A percentile compares a stretch with the other conserved stretches of the same genome.
Evolutionary conservation across 164 flowering plant species (phyloP).

Genomic region (Tetracentron sinense): DNA sequence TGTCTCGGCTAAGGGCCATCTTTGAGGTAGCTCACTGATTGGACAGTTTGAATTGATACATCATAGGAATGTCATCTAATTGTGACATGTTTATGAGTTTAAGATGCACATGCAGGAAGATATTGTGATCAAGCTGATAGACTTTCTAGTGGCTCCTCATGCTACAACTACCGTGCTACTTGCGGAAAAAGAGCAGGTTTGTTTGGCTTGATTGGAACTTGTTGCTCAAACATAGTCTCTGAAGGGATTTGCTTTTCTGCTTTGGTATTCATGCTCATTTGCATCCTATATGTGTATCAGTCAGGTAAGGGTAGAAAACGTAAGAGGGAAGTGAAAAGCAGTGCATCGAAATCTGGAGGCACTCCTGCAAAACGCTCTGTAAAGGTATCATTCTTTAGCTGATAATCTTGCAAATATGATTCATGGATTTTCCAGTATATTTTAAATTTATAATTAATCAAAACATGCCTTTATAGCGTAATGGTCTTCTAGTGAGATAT

Average conservation of each 20-base stretch:
- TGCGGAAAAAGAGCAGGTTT: conserved; percentile 78
- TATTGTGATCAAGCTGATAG: conserved; percentile 61
- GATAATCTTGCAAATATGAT: not conserved
- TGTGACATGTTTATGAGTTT: too few relatives aligned
- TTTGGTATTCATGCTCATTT: too few relatives aligned
- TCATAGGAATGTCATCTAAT: too few relatives aligned
- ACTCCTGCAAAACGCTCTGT: conserved; percentile 43
- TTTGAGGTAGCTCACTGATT: not conserved
- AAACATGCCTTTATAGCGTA: too few relatives aligned
- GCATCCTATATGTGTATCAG: too few relatives aligned
- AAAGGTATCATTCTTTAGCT: conserved; percentile 44
- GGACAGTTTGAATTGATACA: too few relatives aligned
- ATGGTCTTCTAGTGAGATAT: too few relatives aligned
- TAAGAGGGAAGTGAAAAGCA: conserved; percentile 43
- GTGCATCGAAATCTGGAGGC: conserved; percentile 43
- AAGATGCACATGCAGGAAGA: conserved; percentile 76
- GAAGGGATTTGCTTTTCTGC: not conserved
- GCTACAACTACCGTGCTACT: conserved; percentile 62
- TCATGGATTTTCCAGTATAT: not conserved
- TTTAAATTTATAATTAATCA: too few relatives aligned
- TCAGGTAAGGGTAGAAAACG: conserved; percentile 62
- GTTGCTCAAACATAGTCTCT: too few relatives aligned
- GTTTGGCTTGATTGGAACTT: conserved; percentile 4
- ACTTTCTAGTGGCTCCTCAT: conserved; percentile 79
- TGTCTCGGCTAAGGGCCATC: too few relatives aligned